phyloP scores from a whole-genome alignment of 306 rosid genomes.

The Sicyos edulis region DNA sequence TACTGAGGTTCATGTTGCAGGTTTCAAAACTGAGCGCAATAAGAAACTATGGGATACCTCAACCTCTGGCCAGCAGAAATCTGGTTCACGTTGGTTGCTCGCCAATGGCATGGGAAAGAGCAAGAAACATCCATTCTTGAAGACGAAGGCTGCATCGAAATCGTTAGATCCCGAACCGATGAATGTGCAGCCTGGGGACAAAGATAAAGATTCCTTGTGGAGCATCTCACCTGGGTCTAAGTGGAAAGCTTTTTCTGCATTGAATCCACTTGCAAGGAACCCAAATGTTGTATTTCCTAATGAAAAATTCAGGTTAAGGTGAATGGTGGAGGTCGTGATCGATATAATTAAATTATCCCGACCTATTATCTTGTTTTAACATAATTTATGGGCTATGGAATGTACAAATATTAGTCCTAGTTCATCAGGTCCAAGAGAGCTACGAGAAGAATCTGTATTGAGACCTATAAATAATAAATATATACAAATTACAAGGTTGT shows the following conservation, averaged over 20 bases:
- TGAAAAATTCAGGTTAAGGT: conserved; percentile 44
- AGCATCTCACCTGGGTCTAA: conserved; percentile 70
- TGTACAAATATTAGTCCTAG: background rate
- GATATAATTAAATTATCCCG: too few species aligned
- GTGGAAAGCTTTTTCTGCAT: conserved; percentile 57
- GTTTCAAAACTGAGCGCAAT: conserved; percentile 46
- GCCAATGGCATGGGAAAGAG: conserved; percentile 85
- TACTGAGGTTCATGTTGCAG: conserved; percentile 73
- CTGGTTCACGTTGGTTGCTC: conserved; percentile 88
- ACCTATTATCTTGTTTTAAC: too few species aligned
- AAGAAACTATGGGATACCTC: conserved; percentile 59
- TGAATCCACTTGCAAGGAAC: conserved; percentile 54
- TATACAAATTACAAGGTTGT: background rate
- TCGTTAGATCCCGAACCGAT: conserved; percentile 32
- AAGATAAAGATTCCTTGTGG: conserved; percentile 55
- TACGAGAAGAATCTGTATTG: background rate
- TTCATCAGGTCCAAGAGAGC: background rate
- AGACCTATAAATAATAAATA: background rate
- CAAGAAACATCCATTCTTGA: conserved; percentile 50
- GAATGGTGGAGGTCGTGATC: conserved; percentile 16
- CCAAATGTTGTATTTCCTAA: conserved; percentile 55
- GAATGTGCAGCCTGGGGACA: conserved; percentile 55
- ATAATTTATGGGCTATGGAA: too few species aligned
- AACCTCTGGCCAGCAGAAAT: conserved; percentile 45
- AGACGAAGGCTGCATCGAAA: conserved; percentile 46